Evolutionary conservation across 2,329 filamentous ascomycete species (phyloP), one percentile per base, ranked within the genome.

Genomic region (Fusarium pininemorale): DNA sequence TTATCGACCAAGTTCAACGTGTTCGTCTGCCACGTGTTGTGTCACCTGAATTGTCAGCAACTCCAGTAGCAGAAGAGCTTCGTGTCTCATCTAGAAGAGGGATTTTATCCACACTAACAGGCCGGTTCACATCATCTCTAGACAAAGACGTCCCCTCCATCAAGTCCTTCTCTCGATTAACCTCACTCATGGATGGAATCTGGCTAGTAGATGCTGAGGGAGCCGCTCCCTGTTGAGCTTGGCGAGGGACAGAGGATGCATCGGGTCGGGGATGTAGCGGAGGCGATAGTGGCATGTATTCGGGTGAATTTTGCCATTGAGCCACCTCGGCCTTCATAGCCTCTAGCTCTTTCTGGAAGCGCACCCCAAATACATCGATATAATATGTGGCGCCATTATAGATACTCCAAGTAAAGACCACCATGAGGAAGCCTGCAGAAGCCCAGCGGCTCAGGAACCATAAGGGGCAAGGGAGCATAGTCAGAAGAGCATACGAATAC

Each of bases 301-400:
- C 88, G 3, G 89, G 87, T 38, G 84, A 88, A 69, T 85, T 87
- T 82, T 98, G 95, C 94, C 94, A 97, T 81, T 94, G 96, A 51
- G 92, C 89, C 14, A 99, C 95, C 79, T 99, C 96, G 63, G 90
- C 90, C 83, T 93, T 95, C 84, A 99, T 89, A 59, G 92, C 89
- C 81, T 99, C 95, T 18, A 99, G 87, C 82, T 99, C 96, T 80
- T 96, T 98, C 85, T 99, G 94, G 87, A 99, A 98, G 6, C 95
- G 91, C 78, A 94, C 97, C 61, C 97, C 96, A 81, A 98, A 99
- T 4, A 98, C 94, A 78, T 99, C 96, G 79, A 99, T 98, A 83
- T 99, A 99, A 83, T 93, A 99, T 1, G 95, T 98, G 24, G 96
- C 94, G 38, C 96, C 96, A 77, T 99, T 99, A 85, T 98, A 97